Conservation (phyloP, 2,329 filamentous ascomycete species). For the Fusarium coicis region DNA sequence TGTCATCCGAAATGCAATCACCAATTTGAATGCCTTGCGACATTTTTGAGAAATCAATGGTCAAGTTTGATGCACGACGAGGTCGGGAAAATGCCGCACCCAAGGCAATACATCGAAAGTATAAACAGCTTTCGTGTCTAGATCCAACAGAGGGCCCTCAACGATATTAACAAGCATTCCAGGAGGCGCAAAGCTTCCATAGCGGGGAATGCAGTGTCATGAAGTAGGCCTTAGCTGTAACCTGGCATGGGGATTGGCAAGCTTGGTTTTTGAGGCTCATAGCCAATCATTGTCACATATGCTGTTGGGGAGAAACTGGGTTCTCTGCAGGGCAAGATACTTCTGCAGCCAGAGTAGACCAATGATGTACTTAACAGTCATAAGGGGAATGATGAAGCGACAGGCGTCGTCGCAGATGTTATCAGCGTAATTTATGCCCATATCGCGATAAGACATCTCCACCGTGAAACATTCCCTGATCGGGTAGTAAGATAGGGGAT, state of each 20-base stretch:
- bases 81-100: neutral
- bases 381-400: neutral
- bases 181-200: neutral
- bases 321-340: neutral
- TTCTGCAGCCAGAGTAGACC: neutral
- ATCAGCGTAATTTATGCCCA: too few relatives aligned
- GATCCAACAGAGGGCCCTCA: neutral
- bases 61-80: neutral
- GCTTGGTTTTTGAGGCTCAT: fast-evolving
- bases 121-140: neutral
- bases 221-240: neutral
- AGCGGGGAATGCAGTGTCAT: too few relatives aligned
- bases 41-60: neutral
- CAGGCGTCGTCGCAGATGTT: neutral
- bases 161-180: neutral
- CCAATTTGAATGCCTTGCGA: neutral
- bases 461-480: neutral
- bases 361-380: fast-evolving
- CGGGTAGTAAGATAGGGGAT: neutral
- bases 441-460: neutral
- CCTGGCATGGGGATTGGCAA: neutral
- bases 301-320: neutral
- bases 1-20: neutral
- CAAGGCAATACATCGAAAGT: neutral
- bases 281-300: neutral